Percentiles rank a stretch among this genome's conserved stretches.
Conservation (phyloP, 1,284 basidiomycete genomes). For the Pisolithus thermaeus region DNA sequence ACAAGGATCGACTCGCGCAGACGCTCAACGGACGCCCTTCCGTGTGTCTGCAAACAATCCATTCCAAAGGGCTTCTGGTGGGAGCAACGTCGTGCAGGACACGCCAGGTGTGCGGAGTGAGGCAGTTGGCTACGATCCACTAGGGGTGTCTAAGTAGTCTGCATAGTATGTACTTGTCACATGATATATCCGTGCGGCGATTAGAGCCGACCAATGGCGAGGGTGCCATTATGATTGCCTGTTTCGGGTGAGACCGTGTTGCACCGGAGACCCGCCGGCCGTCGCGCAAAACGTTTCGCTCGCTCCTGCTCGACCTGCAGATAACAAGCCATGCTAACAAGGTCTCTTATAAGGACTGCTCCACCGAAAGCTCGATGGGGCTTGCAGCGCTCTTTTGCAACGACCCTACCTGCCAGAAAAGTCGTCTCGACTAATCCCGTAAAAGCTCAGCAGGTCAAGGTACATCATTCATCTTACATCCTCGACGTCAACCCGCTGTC, state of each 20-base stretch:
- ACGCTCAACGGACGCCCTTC: constrained; percentile 17
- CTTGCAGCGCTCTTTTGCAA: constrained; percentile 55
- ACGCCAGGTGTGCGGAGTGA: constrained; percentile 23
- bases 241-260: constrained; percentile 12
- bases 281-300: background rate
- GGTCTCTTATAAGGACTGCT: constrained; percentile 35
- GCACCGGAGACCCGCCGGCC: background rate
- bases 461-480: constrained; percentile 24
- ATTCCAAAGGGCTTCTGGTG: constrained; percentile 19
- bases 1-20: constrained; percentile 17
- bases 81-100: constrained; percentile 4
- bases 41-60: constrained; percentile 27
- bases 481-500: constrained; percentile 11
- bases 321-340: constrained; percentile 2
- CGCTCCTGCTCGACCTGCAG: background rate
- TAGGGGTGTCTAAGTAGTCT: constrained; percentile 43
- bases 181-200: constrained; percentile 1
- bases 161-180: background rate
- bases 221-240: constrained; percentile 1
- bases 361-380: constrained; percentile 41
- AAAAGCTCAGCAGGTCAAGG: constrained; percentile 81
- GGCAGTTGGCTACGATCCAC: constrained; percentile 47
- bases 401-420: constrained; percentile 50
- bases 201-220: constrained; percentile 2
- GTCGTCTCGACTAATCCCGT: constrained; percentile 74